These are phyloP conservation scores for Eleusine coracana DNA, from an alignment of 176 grass and related monocot genomes.

Conservation along the genomic window DNA sequence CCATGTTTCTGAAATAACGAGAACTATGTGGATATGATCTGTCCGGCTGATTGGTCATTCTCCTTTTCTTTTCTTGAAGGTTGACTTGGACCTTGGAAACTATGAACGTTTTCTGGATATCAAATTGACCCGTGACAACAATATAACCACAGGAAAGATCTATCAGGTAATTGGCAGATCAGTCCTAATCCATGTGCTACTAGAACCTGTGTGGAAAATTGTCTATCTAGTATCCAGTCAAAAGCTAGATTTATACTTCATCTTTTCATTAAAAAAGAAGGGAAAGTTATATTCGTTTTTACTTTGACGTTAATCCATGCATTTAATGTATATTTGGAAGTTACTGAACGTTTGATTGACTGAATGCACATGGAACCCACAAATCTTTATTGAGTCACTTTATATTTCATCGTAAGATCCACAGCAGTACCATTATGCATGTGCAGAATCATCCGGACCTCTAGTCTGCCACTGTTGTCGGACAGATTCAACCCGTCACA, in stretches of 20 bases:
- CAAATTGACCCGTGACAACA: slow-evolving; percentile 94
- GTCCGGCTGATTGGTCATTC: slow-evolving; percentile 37
- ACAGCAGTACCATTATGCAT: slow-evolving; percentile 58
- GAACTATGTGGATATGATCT: slow-evolving; percentile 16
- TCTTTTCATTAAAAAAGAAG: not conserved
- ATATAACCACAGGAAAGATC: slow-evolving; percentile 97
- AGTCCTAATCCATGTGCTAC: slow-evolving; percentile 40
- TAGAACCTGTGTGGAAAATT: slow-evolving; percentile 17
- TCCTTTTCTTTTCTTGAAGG: slow-evolving; percentile 54
- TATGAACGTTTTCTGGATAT: slow-evolving; percentile 98
- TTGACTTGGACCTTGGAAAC: slow-evolving; percentile 97
- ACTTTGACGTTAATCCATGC: slow-evolving; percentile 15
- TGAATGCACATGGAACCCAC: slow-evolving; percentile 53
- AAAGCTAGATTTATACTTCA: slow-evolving; percentile 28
- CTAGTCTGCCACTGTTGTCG: slow-evolving; percentile 53
- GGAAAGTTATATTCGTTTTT: slow-evolving; percentile 5
- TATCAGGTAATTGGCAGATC: slow-evolving; percentile 70
- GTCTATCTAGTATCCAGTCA: slow-evolving; percentile 43
- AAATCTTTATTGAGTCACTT: slow-evolving; percentile 52
- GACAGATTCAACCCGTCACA: slow-evolving; percentile 56
- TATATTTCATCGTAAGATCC: slow-evolving; percentile 61
- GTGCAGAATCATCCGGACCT: slow-evolving; percentile 51
- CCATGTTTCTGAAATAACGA: slow-evolving; percentile 29
- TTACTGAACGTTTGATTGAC: slow-evolving; percentile 45
- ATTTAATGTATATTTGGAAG: slow-evolving; percentile 25